These are phyloP conservation scores for Massospora cicadina DNA, from an alignment of 371 early-diverging fungal species.

Conservation along the genomic window DNA sequence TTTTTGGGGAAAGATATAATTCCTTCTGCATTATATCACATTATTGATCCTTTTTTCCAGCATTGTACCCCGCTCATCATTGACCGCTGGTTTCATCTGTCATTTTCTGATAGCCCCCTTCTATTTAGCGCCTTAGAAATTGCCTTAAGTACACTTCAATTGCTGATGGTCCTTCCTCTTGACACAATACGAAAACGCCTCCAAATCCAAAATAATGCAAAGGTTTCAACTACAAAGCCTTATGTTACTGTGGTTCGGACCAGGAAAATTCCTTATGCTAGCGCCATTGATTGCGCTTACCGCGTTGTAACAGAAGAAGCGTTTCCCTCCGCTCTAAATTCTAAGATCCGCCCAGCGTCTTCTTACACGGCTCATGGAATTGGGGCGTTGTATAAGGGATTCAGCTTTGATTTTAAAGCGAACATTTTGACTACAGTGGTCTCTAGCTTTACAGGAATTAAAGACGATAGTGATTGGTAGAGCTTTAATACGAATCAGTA, in stretches of 20 bases:
- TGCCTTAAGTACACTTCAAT: conserved; percentile 35
- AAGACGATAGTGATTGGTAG: conserved; percentile 10
- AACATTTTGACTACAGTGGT: neutral
- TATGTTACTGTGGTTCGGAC: conserved; percentile 56
- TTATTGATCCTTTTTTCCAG: conserved; percentile 47
- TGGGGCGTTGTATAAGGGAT: conserved; percentile 3
- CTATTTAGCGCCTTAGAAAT: conserved; percentile 43
- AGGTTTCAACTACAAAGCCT: conserved; percentile 26
- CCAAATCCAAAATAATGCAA: conserved; percentile 42
- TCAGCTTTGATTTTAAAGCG: neutral
- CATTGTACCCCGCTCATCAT: conserved; percentile 46
- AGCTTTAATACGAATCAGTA: too few species aligned
- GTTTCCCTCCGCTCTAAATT: neutral
- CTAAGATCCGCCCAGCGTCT: neutral
- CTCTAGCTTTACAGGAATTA: neutral
- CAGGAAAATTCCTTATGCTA: conserved; percentile 65
- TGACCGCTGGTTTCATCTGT: conserved; percentile 39
- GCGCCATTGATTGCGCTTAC: conserved; percentile 57
- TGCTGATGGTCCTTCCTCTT: conserved; percentile 59
- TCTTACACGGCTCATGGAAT: neutral
- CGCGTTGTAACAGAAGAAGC: conserved; percentile 68
- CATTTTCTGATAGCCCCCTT: conserved; percentile 41
- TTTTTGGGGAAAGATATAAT: conserved; percentile 45
- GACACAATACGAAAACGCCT: conserved; percentile 74
- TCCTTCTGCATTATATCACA: conserved; percentile 59